Base-by-base conservation (phyloP, 2,329 filamentous ascomycete genomes). In the Talaromyces marneffei region DNA sequence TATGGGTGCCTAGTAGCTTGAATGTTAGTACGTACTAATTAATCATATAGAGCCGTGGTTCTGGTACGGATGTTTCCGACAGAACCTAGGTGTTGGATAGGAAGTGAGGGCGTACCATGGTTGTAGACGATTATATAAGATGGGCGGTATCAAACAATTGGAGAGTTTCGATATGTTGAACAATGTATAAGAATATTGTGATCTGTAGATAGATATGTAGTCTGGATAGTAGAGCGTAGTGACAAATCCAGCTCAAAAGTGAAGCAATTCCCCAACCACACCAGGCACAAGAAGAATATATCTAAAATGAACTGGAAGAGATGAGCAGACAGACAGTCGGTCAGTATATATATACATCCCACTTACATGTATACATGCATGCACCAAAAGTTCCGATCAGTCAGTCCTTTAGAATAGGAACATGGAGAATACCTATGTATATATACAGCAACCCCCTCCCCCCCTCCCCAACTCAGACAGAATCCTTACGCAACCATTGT, bases 21-120 rank as follows among this genome's bases (percentile, higher is more conserved):
- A 37, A 2, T 33, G 37, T 27, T 37, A 29, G 25, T 33, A 12
- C 7, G 2, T 10, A 35, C 2, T 35, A 2, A 35, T 9, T 4
- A 4, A 9, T 31, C 29, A 10, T 7, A 12, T 35, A 31, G 29
- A 31, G 29, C 33, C 33, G 14, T 52, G 48, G 48, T 52, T 52
- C 48, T 52, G 48, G 27, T 33, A 2, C 48, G 48, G 48, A 52
- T 33, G 10, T 3, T 33, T 33, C 48, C 48, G 48, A 20, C 37
- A 23, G 29, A 20, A 9, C 29, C 29, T 18, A 25, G 12, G 6
- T 23, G 18, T 23, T 20, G 39, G 18, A n/a, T 8, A 5, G 18
- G 42, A 14, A 27, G 31, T 50, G 10, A 25, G 14, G n/a, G 40
- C 59, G 31, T 57, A 61, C 59, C 59, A 61, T 61, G 59, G 42